Base-by-base conservation (phyloP, 1,284 basidiomycete species). In the Phylloboletellus chloephorus region DNA sequence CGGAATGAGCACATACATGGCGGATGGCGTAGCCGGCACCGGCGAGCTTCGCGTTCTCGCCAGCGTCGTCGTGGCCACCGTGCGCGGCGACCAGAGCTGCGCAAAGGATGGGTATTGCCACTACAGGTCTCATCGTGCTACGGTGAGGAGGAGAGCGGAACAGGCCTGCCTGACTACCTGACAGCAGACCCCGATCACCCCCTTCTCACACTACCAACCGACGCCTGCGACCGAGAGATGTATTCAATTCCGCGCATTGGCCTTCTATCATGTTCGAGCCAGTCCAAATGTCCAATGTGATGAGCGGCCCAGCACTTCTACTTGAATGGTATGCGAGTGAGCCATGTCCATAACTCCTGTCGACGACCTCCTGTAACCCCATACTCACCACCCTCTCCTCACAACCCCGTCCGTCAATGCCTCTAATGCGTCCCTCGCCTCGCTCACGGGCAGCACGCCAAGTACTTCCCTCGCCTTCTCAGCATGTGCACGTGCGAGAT, bases 401-500 rank as follows among this genome's bases (percentile, higher is more conserved):
- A 85, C 72, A 15, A 83, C 76, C 16, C 71, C 69, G 40, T 83
- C 79, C 20, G 81, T 74, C 50, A 89, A 63, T 16, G 64, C 68
- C 47, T 82, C 77, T 46, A 97, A 65, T 24, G 85, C 88, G 21
- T 71, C 67, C 60, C 81, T 82, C 21, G 89, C 84, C 37, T 90
- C 85, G 54, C 86, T 89, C 45, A 86, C 82, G 2, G 93, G 93
- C 39, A 96, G 71, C n/a, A 74, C 63, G 40, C 69, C 69, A 13
- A 95, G 68, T 21, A 81, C 76, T 46, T 85, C 77, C 24, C 76
- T 74, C 5, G 93, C 91, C 59, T 84, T 83, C 37, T 78, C 72
- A 1, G 88, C 86, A 58, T 96, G 88, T n/a, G 71, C 68, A 24
- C 68, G 65, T 4, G 93, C 93, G 13, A 97, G 78, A 29, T 78